Base-by-base conservation (phyloP, 2,329 filamentous ascomycete genomes). In the Metarhizium album region DNA sequence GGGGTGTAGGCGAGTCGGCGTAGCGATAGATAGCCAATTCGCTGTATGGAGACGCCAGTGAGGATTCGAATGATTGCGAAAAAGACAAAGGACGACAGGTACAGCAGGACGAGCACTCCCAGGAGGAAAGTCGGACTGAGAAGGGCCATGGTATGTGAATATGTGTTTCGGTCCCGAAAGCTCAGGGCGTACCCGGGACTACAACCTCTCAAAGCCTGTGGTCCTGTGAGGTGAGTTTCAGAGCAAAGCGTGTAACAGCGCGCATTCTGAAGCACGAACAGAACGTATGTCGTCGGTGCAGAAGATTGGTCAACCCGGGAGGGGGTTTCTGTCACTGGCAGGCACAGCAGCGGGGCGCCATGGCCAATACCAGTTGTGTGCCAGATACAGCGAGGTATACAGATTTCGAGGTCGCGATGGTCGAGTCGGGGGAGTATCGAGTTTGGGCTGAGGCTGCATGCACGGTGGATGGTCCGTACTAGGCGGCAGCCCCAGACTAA, bases 31-130 rank as follows among this genome's bases (percentile, higher is more conserved):
- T 94, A 95, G 55, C 93, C 93, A 59, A 98, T 80, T 59, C 93
- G 83, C 70, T 98, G 94, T 57, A 98, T 95, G 5, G 93, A 98
- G 52, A 98, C 76, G 54, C 93, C 93, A 35, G 91, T 97, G 54
- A 91, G 75, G 60, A 97, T 90, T 58, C 93, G 89, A 56, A 98
- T 72, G 59, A 97, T 79, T 62, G 93, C 93, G 67, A 98, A 95
- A 53, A 96, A 68, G 54, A 98, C 84, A 64, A 98, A 98, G 55
- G 91, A 90, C 55, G 83, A 86, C 43, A 98, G 79, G 72, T 97
- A 98, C 55, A 88, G 73, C 57, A 97, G 78, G 60, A 97, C 82
- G 65, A 90, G 62, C 59, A 95, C 75, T 66, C 91, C 91, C 62
- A 95, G 81, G 57, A 96, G 72, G 66, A 95, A 95, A 59, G 91